Evolutionary conservation across 345 rosid genomes (phyloP).

Genomic region (Camelina sativa): DNA sequence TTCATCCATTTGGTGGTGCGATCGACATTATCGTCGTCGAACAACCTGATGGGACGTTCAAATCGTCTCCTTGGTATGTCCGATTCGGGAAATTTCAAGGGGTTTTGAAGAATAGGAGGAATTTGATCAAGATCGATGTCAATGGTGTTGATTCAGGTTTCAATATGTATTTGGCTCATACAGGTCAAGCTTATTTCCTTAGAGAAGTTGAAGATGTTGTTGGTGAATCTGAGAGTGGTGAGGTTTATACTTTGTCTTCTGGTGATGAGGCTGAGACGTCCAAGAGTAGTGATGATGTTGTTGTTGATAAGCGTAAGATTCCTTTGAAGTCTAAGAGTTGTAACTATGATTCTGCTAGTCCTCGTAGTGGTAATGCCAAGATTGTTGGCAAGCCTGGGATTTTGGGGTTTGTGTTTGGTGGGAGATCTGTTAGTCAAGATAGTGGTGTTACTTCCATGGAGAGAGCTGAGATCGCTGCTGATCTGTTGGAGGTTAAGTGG

Average conservation of each 20-base stretch:
- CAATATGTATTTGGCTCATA: conserved; percentile 82
- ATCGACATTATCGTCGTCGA: conserved; percentile 94
- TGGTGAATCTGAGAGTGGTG: conserved; percentile 50
- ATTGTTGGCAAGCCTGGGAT: conserved; percentile 58
- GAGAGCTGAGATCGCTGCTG: conserved; percentile 85
- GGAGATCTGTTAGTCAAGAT: conserved; percentile 50
- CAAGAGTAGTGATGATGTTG: conserved; percentile 8
- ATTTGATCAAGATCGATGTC: conserved; percentile 65
- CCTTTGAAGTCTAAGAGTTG: conserved; percentile 57
- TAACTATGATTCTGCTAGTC: conserved; percentile 47
- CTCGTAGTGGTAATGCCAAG: conserved; percentile 48
- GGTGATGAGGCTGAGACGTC: conserved; percentile 52
- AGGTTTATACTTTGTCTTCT: conserved; percentile 54
- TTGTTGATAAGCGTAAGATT: conserved; percentile 41
- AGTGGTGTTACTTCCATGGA: conserved; percentile 62
- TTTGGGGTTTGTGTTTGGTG: conserved; percentile 71
- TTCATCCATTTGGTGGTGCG: conserved; percentile 98
- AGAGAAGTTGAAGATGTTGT: conserved; percentile 59
- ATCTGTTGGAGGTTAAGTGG: conserved; percentile 88
- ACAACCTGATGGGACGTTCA: conserved; percentile 92
- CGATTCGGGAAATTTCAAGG: conserved; percentile 97
- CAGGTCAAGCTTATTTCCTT: conserved; percentile 93
- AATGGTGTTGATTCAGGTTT: conserved; percentile 74
- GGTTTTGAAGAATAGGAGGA: conserved; percentile 73
- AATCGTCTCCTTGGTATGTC: conserved; percentile 98